Evolutionary conservation across 1,139 yeast species (phyloP).

Genomic region (Suhomyces terraborum): DNA sequence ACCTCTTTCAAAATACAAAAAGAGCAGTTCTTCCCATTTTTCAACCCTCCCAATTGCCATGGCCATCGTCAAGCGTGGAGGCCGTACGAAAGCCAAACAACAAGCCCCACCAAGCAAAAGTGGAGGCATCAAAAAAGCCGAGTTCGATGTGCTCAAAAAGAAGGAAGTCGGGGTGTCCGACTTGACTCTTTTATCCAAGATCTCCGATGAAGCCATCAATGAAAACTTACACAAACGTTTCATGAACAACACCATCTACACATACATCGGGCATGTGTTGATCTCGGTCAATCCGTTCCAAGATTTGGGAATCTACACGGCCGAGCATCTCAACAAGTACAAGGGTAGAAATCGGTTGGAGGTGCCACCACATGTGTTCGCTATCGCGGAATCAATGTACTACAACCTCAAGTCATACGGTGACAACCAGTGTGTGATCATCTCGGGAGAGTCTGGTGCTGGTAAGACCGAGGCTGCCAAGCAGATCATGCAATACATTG

Average conservation of each 20-base stretch:
- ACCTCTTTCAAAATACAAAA: slow-evolving; percentile 7
- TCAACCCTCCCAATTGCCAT: slow-evolving; percentile 28
- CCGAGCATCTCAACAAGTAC: slow-evolving; percentile 69
- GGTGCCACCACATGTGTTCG: slow-evolving; percentile 98
- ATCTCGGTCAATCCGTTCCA: slow-evolving; percentile 96
- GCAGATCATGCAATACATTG: slow-evolving; percentile 97
- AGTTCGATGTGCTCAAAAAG: slow-evolving; percentile 84
- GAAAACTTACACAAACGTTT: slow-evolving; percentile 89
- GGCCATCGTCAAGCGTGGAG: slow-evolving; percentile 80
- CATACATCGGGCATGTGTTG: slow-evolving; percentile 83
- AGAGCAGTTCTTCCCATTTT: not conserved
- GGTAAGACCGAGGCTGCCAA: slow-evolving; percentile 99
- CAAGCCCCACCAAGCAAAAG: slow-evolving; percentile 60
- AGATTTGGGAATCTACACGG: slow-evolving; percentile 93
- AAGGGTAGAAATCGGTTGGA: slow-evolving; percentile 92
- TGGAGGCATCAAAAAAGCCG: slow-evolving; percentile 81
- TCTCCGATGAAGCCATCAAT: slow-evolving; percentile 90
- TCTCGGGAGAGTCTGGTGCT: slow-evolving; percentile 98
- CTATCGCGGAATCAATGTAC: slow-evolving; percentile 96
- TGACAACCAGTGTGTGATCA: slow-evolving; percentile 96
- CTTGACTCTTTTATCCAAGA: slow-evolving; percentile 82
- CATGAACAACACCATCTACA: slow-evolving; percentile 85
- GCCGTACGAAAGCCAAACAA: slow-evolving; percentile 59
- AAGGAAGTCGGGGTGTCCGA: slow-evolving; percentile 98
- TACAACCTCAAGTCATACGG: slow-evolving; percentile 92